phyloP scores from a whole-genome alignment of 2,329 filamentous ascomycete genomes.

The Diplodia intermedia region DNA sequence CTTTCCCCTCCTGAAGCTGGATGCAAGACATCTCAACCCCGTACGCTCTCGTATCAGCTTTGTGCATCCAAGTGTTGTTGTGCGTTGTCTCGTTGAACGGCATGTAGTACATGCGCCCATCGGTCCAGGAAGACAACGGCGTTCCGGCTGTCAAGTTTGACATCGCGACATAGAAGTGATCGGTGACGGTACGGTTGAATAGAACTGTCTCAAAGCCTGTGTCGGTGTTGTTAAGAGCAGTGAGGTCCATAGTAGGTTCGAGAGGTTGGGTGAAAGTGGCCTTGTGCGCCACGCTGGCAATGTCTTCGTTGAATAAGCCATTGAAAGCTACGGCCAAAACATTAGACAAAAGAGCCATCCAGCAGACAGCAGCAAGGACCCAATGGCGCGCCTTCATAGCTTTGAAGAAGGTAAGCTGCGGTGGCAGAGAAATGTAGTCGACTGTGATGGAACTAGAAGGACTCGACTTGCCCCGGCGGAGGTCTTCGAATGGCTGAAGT shows the following conservation, averaged over 20 bases:
- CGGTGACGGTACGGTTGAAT: constrained; percentile 31
- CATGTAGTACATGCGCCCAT: constrained; percentile 55
- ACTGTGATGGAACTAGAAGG: constrained; percentile 48
- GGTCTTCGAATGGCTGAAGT: constrained; percentile 61
- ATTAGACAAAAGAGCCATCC: constrained; percentile 59
- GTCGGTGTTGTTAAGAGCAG: constrained; percentile 7
- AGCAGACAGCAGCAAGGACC: constrained; percentile 56
- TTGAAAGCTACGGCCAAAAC: constrained; percentile 61
- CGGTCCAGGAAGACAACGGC: constrained; percentile 59
- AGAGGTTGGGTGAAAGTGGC: constrained; percentile 34
- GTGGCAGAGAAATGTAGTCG: constrained; percentile 63
- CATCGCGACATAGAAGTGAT: constrained; percentile 53
- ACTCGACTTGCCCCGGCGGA: constrained; percentile 52
- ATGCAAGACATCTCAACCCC: constrained; percentile 47
- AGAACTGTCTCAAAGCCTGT: neutral
- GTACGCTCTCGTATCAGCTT: constrained; percentile 45
- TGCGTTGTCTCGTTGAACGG: constrained; percentile 45
- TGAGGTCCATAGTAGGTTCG: constrained; percentile 12
- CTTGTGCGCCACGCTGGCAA: constrained; percentile 31
- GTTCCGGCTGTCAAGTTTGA: constrained; percentile 57
- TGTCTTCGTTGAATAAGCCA: constrained; percentile 57
- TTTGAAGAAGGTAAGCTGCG: constrained; percentile 58
- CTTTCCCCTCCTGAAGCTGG: constrained; percentile 35
- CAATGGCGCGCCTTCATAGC: constrained; percentile 57
- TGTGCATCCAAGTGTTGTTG: constrained; percentile 32